phyloP scores from a whole-genome alignment of 2,329 filamentous ascomycete genomes.

The Curvularia lunata region DNA sequence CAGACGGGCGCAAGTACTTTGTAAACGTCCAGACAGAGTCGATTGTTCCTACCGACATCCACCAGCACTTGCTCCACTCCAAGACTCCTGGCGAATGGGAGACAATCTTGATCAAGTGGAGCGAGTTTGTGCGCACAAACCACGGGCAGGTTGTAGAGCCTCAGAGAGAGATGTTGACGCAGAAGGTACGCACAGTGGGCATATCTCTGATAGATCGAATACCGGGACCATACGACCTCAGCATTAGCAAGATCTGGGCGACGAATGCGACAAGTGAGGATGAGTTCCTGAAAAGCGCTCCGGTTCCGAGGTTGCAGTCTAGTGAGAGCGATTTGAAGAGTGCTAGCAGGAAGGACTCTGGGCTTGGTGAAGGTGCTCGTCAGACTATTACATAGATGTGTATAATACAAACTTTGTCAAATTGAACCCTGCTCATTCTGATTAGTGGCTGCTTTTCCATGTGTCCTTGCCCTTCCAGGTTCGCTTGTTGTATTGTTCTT shows the following conservation, averaged over 20 bases:
- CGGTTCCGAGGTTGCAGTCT: slow-evolving; percentile 29
- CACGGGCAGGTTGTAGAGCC: slow-evolving; percentile 91
- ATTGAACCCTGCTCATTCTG: neutral
- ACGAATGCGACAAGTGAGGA: slow-evolving; percentile 68
- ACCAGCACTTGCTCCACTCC: slow-evolving; percentile 88
- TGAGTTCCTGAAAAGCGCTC: slow-evolving; percentile 38
- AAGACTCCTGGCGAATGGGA: slow-evolving; percentile 88
- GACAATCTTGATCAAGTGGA: slow-evolving; percentile 88
- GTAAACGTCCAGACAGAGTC: slow-evolving; percentile 96
- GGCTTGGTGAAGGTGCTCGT: slow-evolving; percentile 13
- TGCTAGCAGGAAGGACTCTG: slow-evolving; percentile 24
- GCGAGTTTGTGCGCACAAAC: slow-evolving; percentile 94
- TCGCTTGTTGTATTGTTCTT: neutral
- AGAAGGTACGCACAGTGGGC: slow-evolving; percentile 84
- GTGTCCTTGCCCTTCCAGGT: neutral
- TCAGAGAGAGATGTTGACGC: slow-evolving; percentile 84
- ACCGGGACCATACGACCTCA: slow-evolving; percentile 85
- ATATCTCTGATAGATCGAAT: slow-evolving; percentile 88
- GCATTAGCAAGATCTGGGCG: slow-evolving; percentile 86
- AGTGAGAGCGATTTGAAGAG: slow-evolving; percentile 29
- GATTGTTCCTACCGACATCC: slow-evolving; percentile 91
- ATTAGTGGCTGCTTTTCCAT: neutral
- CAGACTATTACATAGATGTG: slow-evolving; percentile 21
- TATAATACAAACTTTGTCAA: slow-evolving; percentile 1
- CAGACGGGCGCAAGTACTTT: slow-evolving; percentile 89